Base-by-base conservation (phyloP, 2,329 filamentous ascomycete species). In the Parascedosporium putredinis region DNA sequence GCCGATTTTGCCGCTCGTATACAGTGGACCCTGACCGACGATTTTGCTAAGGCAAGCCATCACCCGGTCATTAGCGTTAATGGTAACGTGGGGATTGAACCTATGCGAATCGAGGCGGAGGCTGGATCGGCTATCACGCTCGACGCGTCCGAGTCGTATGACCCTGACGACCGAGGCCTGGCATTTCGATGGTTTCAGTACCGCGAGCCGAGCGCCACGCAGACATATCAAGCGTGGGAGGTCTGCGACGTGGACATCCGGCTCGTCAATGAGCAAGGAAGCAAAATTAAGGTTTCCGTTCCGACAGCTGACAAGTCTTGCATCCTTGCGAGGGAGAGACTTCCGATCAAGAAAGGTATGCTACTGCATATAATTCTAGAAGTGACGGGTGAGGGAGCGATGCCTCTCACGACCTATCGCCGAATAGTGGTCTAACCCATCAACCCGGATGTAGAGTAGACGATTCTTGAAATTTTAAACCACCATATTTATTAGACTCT, bases 171-270 rank as follows among this genome's bases (percentile, higher is more conserved):
- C 4, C 64, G 66, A 45, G 53, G 62, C 7, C 57, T 76, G 20
- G 64, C 60, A 3, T 76, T 71, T 60, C 67, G 66, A 43, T 76
- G 73, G 73, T 73, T 65, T 58, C 72, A 75, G 33, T 76, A 77
- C 57, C 55, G 52, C 10, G 65, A 67, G 47, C 59, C 62, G 1
- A 59, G 54, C 42, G 58, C 61, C 6, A 8, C 34, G n/a, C 34
- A 38, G 34, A 10, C 34, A n/a, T 16, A 8, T 7, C 7, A 8
- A 5, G 7, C 5, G 5, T 38, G 34, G 34, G 7, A 7, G 5
- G 34, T 38, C 5, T 16, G 8, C 7, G 7, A 16, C 7, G 8
- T 38, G 7, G 34, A 38, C 8, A 16, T 38, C 7, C 8, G n/a
- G 34, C 34, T n/a, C 12, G 12, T 12, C 7, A 31, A 31, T 31